phyloP scores from a whole-genome alignment of 352 stramenopile genomes.

The Pythium plurisporium region DNA sequence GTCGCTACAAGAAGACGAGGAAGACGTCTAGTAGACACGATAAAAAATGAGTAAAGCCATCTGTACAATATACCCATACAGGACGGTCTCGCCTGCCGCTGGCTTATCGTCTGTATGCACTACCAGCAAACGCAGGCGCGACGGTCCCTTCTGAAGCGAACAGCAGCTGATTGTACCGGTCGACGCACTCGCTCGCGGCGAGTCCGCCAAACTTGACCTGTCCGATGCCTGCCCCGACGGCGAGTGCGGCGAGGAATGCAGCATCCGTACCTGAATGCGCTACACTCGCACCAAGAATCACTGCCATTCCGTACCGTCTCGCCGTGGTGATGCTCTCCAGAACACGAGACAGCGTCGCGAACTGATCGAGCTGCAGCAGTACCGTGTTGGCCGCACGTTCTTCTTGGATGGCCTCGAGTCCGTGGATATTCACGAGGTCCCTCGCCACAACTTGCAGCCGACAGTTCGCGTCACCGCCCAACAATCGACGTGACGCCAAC shows the following conservation, averaged over 20 bases:
- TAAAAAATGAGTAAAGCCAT: not conserved
- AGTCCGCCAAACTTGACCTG: slow-evolving; percentile 76
- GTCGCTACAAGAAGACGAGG: slow-evolving; percentile 52
- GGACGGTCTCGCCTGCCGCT: too few relatives aligned
- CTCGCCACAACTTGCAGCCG: slow-evolving; percentile 47
- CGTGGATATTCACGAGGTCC: slow-evolving; percentile 29
- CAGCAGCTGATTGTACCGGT: slow-evolving; percentile 58
- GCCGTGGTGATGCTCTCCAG: slow-evolving; percentile 42
- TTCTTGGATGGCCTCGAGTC: slow-evolving; percentile 38
- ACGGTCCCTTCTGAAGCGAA: slow-evolving; percentile 35
- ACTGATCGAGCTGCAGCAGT: slow-evolving; percentile 39
- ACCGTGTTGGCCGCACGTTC: slow-evolving; percentile 63
- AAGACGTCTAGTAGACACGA: not conserved
- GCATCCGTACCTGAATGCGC: slow-evolving; percentile 22
- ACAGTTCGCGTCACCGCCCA: slow-evolving; percentile 45
- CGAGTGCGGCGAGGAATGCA: slow-evolving; percentile 39
- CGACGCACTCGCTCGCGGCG: slow-evolving; percentile 31
- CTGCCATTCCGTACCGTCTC: slow-evolving; percentile 40
- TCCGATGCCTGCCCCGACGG: slow-evolving; percentile 44
- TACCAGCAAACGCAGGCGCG: slow-evolving; percentile 43
- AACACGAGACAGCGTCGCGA: slow-evolving; percentile 41
- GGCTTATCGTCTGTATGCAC: slow-evolving; percentile 25
- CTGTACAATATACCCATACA: too few relatives aligned
- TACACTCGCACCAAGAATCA: slow-evolving; percentile 43
- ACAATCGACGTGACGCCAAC: not conserved